Conservation (phyloP, 805 yeast genomes). For the Metschnikowia cubensis region DNA sequence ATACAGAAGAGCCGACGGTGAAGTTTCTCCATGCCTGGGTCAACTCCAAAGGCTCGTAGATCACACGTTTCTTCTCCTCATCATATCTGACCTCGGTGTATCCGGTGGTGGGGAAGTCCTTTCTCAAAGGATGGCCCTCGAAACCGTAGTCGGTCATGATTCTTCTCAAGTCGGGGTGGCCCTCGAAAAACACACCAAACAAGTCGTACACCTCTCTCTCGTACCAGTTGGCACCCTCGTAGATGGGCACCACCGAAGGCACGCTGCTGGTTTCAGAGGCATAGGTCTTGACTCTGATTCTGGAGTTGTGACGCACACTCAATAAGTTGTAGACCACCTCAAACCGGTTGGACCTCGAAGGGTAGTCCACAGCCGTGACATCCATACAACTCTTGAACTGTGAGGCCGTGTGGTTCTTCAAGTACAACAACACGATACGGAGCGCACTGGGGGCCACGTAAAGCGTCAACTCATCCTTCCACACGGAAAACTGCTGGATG, state of each 20-base stretch:
- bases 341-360: constrained; percentile 77
- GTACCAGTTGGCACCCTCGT: constrained; percentile 83
- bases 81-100: constrained; percentile 88
- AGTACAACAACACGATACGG: constrained; percentile 64
- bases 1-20: constrained; percentile 80
- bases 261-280: constrained; percentile 81
- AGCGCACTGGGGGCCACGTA: constrained; percentile 74
- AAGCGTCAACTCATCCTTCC: constrained; percentile 84
- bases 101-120: constrained; percentile 91
- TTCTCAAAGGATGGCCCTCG: constrained; percentile 87
- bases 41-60: constrained; percentile 85
- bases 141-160: constrained; percentile 90
- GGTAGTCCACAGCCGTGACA: constrained; percentile 84
- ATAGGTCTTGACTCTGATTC: constrained; percentile 85
- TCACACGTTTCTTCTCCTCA: constrained; percentile 84
- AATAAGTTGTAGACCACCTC: constrained; percentile 83
- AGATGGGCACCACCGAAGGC: constrained; percentile 70
- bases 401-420: constrained; percentile 74
- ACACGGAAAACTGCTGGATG: constrained; percentile 78
- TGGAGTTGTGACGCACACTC: constrained; percentile 77
- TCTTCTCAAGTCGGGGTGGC: constrained; percentile 86
- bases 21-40: constrained; percentile 92
- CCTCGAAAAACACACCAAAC: constrained; percentile 83
- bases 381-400: constrained; percentile 79
- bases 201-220: constrained; percentile 87